Evolutionary conservation across 2,329 filamentous ascomycete species (phyloP), one percentile per base, ranked within the genome.

Genomic region (Setomelanomma holmii): DNA sequence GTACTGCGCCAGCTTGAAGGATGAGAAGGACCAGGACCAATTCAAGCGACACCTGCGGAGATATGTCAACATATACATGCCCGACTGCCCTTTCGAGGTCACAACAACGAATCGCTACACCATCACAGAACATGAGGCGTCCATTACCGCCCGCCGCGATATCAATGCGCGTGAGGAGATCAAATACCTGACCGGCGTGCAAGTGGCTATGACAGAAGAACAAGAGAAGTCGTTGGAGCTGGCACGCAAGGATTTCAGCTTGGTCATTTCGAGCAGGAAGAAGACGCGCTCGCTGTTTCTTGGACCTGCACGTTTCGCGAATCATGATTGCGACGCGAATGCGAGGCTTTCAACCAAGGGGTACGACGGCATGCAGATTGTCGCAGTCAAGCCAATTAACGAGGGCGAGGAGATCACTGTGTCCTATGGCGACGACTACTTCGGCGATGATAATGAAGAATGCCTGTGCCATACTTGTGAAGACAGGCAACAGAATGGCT

Each of bases 251-350:
- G 95, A 99, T 71, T 99, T 99, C 73, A 97, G 93, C 73, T 93
- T 99, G 58, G 93, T 99, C 24, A 90, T 97, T 69, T 96, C 93
- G 56, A 93, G 91, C 61, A 85, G 95, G 52, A 93, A 90, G 76
- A 97, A 96, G 76, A 89, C 89, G 55, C 89, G 93, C 23, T 96
- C 91, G 45, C 80, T 99, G 36, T 98, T 99, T 71, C 87, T 99
- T 71, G 95, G 95, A 0, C 96, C 95, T 6, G 95, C 95, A 27
- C 87, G 95, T 44, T 98, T 99, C 73, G 92, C 95, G 21, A 99
- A 99, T 71, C 95, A 99, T 76, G 95, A 99, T 74, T 99, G 95
- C 77, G 84, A 89, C 62, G 91, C 95, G 24, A 99, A 98, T 78
- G 93, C 93, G 7, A 86, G 88, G 68, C 83, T 99, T 39, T 88